Conservation (phyloP, 108 stramenopile genomes). For the Cylindrotheca fusiformis region DNA sequence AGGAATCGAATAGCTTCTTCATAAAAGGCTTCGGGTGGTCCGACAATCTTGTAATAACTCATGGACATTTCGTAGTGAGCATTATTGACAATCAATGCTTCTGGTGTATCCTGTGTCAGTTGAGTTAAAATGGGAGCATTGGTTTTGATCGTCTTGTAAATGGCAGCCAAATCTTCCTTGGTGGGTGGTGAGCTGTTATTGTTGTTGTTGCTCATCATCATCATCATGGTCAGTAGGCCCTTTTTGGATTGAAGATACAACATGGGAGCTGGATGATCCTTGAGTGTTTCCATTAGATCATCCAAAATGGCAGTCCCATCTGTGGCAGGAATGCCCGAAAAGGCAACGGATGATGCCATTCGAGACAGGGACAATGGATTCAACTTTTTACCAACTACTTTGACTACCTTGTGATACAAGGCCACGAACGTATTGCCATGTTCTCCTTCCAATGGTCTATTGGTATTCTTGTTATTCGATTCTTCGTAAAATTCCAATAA, state of each 20-base stretch:
- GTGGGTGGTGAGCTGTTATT: slow-evolving; percentile 12
- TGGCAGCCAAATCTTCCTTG: slow-evolving; percentile 40
- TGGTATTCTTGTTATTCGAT: slow-evolving; percentile 20
- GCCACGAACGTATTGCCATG: slow-evolving; percentile 61
- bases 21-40: slow-evolving; percentile 95
- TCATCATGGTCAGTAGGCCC: slow-evolving; percentile 47
- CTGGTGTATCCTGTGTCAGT: slow-evolving; percentile 42
- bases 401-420: slow-evolving; percentile 57
- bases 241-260: slow-evolving; percentile 73
- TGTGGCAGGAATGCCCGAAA: slow-evolving; percentile 10
- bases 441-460: slow-evolving; percentile 18
- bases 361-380: slow-evolving; percentile 88
- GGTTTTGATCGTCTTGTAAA: slow-evolving; percentile 51
- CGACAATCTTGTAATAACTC: slow-evolving; percentile 91
- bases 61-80: slow-evolving; percentile 88
- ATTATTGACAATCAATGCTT: slow-evolving; percentile 81
- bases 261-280: slow-evolving; percentile 38
- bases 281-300: slow-evolving; percentile 25
- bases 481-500: slow-evolving; percentile 74
- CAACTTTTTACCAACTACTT: slow-evolving; percentile 64
- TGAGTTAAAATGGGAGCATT: slow-evolving; percentile 59
- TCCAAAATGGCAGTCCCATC: slow-evolving; percentile 23
- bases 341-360: slow-evolving; percentile 78
- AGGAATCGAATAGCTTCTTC: slow-evolving; percentile 86
- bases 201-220: not conserved